Base-by-base conservation (phyloP, 164 flowering plant genomes). In the Annona squamosa region DNA sequence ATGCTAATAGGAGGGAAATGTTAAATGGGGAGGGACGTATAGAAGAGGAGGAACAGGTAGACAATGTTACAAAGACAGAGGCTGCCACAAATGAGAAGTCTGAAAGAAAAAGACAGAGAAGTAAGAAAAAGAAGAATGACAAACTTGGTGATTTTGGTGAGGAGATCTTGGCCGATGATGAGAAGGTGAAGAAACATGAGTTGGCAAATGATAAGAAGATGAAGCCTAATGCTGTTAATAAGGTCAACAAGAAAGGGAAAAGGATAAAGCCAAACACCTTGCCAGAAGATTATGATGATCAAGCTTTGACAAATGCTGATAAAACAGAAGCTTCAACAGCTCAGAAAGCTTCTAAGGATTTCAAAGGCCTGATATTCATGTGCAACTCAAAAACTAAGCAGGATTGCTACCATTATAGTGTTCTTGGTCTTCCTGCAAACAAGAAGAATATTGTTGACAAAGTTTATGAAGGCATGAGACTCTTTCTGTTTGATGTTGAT, bases 281-380 rank as follows among this genome's bases (percentile, higher is more conserved):
- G 44, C 68, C 10, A 26, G 43, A n/a, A 42, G 66, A 37, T 62
- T 72, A 37, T 42, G 61, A n/a, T 46, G 5, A 62, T 67, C 47
- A 68, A 37, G 69, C 43, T 66, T 46, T 46, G 12, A 64, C 57
- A 64, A 74, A 72, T 43, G 70, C 43, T 43, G 72, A 75, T 59
- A 77, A 80, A 43, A 71, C 81, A 43, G 77, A 68, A 67, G 37
- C 84, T 17, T 80, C 83, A 4, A 17, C 18, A 16, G 77, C 71
- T 70, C 67, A 73, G n/a, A 78, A 74, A 74, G 64, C 37, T 45
- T 67, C 74, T 44, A 77, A 77, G 73, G 80, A 80, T 67, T 68
- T 80, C 71, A 76, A 72, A 80, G 91, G 91, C 62, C 80, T 86
- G 87, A 84, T 88, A 70, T 88, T 87, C 74, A 83, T 87, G 88